phyloP scores from a whole-genome alignment of 352 stramenopile species.

The Pythium angustatum region DNA sequence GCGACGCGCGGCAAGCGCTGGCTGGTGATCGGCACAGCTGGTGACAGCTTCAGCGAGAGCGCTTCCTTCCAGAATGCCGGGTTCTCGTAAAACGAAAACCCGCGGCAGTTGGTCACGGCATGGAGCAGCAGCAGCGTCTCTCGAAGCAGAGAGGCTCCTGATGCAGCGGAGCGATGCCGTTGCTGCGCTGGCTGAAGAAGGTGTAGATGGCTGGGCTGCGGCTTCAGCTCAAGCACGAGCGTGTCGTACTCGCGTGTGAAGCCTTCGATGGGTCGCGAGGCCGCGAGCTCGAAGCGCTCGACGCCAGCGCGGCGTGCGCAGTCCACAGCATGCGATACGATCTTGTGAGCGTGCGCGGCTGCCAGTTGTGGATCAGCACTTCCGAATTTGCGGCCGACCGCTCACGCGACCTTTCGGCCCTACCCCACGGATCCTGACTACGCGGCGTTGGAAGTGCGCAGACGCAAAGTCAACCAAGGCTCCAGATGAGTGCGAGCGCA shows the following conservation, averaged over 20 bases:
- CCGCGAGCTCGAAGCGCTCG: neutral
- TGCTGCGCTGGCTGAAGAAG: neutral
- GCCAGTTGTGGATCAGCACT: no score
- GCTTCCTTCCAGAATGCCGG: neutral
- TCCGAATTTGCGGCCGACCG: constrained; percentile 16
- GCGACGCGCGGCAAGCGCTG: neutral
- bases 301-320: neutral
- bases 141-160: neutral
- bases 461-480: neutral
- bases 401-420: constrained; percentile 4
- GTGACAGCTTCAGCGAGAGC: neutral
- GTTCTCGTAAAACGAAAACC: neutral
- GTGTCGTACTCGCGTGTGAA: neutral
- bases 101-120: neutral
- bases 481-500: neutral
- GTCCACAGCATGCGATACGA: neutral
- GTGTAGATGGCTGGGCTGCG: neutral
- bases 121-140: neutral
- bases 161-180: neutral
- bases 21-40: neutral
- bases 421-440: neutral
- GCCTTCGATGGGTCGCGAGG: neutral
- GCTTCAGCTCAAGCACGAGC: neutral
- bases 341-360: no score
- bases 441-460: neutral